Base-by-base conservation (phyloP, 345 rosid genomes). In the Firmiana major region DNA sequence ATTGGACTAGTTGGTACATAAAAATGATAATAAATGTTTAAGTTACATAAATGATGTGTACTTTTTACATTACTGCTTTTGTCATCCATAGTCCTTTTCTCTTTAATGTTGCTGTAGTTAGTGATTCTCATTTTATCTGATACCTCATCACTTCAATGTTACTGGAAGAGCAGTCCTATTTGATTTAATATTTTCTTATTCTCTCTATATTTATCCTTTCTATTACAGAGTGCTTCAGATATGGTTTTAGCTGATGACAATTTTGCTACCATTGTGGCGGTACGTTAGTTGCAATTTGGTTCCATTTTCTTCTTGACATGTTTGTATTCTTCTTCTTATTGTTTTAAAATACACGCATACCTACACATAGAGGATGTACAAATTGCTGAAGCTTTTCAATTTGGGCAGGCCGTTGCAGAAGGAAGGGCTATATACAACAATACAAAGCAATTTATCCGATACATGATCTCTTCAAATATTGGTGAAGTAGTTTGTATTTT, bases 241-340 rank as follows among this genome's bases (percentile, higher is more conserved):
- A 96, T 96, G 99, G 98, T 96, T 85, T 87, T 96, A 90, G 99
- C 97, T n/a, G 99, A 96, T 79, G 99, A 96, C 81, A 96, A 96
- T 83, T 96, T 96, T 82, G 97, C 99, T 81, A 90, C 99, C 31
- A 92, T 96, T 74, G 97, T 96, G 71, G 98, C 95, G 90, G 98
- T 96, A 89, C 58, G 84, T 49, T 76, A 67, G n/a, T 43, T 74
- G 58, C 74, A 77, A 21, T 72, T 79, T 36, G 49, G 34, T 78
- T 76, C 62, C 7, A 13, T 46, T 24, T 66, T 22, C 51, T 55
- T 74, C 64, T 46, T 78, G 67, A 28, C 15, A 53, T 53, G 17
- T n/a, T 8, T 67, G 62, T 66, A 55, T 77, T 43, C 73, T 19
- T 71, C 2, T 22, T 46, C 15, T 69, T 19, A 5, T 53, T 51